Percentiles rank a stretch among this genome's conserved stretches.
Conservation (phyloP, 352 stramenopile genomes). For the Phytophthora crassamura region DNA sequence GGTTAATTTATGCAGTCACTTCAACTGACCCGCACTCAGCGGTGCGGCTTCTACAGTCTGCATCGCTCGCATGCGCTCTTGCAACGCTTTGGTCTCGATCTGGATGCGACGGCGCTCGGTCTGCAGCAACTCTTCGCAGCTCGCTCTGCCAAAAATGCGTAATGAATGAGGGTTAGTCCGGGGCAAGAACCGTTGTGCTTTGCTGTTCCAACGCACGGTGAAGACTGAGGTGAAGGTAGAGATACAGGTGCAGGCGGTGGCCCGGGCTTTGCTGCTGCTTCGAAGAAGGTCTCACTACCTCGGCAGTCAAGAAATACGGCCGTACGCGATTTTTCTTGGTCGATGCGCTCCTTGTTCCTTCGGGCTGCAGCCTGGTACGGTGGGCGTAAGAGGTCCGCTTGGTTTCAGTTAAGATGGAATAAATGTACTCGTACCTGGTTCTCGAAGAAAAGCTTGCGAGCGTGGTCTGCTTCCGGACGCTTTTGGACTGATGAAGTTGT, state of each 20-base stretch:
- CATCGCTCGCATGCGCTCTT: conserved; percentile 61
- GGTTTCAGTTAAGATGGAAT: not conserved
- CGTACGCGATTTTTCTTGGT: conserved; percentile 42
- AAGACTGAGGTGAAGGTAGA: conserved; percentile 9
- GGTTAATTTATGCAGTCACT: no score
- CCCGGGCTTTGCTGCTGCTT: not conserved
- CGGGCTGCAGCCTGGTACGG: conserved; percentile 52
- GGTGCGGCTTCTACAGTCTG: conserved; percentile 12
- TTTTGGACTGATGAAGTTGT: not conserved
- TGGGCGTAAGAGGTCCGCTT: not conserved
- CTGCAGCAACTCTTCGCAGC: conserved; percentile 54
- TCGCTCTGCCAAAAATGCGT: conserved; percentile 18
- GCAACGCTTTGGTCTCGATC: conserved; percentile 57
- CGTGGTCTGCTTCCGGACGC: conserved; percentile 12
- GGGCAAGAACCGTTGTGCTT: not conserved
- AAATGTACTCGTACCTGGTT: conserved; percentile 52
- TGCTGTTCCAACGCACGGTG: conserved; percentile 19
- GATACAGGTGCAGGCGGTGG: not conserved
- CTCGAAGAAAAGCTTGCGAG: conserved; percentile 66
- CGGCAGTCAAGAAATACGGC: conserved; percentile 33
- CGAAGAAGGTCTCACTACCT: not conserved
- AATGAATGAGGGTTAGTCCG: no score
- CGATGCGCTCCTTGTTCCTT: conserved; percentile 61
- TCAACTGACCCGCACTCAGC: no score
- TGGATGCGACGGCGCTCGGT: conserved; percentile 50